phyloP scores from a whole-genome alignment of 106 monocot genomes.

The Posidonia australis region DNA sequence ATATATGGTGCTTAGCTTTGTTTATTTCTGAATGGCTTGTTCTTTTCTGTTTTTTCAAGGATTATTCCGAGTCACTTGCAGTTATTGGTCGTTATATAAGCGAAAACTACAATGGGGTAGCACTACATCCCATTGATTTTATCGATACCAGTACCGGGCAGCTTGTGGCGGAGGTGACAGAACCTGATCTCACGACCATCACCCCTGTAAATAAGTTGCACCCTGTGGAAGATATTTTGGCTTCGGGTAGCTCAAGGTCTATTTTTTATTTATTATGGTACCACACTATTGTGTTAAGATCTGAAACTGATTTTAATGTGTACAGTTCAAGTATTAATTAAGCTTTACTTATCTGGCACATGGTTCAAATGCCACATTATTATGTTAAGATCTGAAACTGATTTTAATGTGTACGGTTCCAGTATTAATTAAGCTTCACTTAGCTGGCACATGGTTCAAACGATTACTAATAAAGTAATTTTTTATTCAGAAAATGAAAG shows the following conservation, averaged over 20 bases:
- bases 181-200: slow-evolving; percentile 82
- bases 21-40: not conserved
- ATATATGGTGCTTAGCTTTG: too few relatives aligned
- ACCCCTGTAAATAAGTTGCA: slow-evolving; percentile 89
- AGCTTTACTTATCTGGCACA: not conserved
- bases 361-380: not conserved
- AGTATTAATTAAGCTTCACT: not conserved
- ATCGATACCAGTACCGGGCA: slow-evolving; percentile 69
- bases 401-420: too few relatives aligned
- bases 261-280: not conserved
- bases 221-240: slow-evolving; percentile 77
- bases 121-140: slow-evolving; percentile 92
- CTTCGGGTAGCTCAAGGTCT: slow-evolving; percentile 86
- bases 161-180: slow-evolving; percentile 71
- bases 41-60: slow-evolving; percentile 27
- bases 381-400: too few relatives aligned
- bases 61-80: slow-evolving; percentile 66
- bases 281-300: too few relatives aligned
- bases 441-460: not conserved
- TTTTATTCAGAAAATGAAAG: not conserved
- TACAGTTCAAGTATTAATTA: too few relatives aligned
- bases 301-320: not conserved
- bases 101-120: slow-evolving; percentile 82
- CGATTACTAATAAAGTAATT: not conserved
- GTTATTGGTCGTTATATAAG: slow-evolving; percentile 96